Evolutionary conservation across 2,329 filamentous ascomycete species (phyloP).

Genomic region (Stemphylium vesicarium): DNA sequence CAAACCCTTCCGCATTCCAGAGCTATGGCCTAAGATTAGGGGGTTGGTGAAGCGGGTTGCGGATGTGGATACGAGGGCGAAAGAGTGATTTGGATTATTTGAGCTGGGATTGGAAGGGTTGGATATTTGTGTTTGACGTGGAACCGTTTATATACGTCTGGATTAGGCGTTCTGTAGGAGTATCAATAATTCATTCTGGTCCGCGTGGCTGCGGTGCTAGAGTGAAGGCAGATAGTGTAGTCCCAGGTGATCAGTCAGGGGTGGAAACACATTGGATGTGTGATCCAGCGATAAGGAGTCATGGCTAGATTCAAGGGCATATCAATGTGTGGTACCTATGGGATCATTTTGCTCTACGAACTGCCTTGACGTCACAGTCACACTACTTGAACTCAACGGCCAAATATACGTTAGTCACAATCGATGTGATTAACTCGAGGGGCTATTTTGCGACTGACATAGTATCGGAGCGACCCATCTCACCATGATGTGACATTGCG

Average conservation of each 20-base stretch:
- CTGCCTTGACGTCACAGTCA: too few species aligned
- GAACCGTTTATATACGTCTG: not conserved
- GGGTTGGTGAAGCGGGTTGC: constrained; percentile 13
- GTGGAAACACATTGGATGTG: too few species aligned
- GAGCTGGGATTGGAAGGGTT: not conserved
- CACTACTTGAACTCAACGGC: not conserved
- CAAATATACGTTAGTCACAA: not conserved
- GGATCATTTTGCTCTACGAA: too few species aligned
- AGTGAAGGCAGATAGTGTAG: not conserved
- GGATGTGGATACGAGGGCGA: not conserved
- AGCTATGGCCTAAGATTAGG: constrained; percentile 28
- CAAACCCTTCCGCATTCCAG: constrained; percentile 34
- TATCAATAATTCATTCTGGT: not conserved
- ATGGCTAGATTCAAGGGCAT: too few species aligned
- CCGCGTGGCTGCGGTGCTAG: not conserved
- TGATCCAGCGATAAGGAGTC: too few species aligned
- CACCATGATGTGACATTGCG: not conserved
- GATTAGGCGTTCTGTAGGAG: not conserved
- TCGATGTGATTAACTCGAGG: not conserved
- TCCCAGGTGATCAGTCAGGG: too few species aligned
- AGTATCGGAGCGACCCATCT: not conserved
- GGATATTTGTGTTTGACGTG: too few species aligned
- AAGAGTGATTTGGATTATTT: not conserved
- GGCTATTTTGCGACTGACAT: not conserved
- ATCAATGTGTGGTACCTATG: too few species aligned